A percentile compares a stretch with the other conserved stretches of the same genome.
Conservation (phyloP, 1,284 basidiomycete genomes). For the Puccinia novopanici region DNA sequence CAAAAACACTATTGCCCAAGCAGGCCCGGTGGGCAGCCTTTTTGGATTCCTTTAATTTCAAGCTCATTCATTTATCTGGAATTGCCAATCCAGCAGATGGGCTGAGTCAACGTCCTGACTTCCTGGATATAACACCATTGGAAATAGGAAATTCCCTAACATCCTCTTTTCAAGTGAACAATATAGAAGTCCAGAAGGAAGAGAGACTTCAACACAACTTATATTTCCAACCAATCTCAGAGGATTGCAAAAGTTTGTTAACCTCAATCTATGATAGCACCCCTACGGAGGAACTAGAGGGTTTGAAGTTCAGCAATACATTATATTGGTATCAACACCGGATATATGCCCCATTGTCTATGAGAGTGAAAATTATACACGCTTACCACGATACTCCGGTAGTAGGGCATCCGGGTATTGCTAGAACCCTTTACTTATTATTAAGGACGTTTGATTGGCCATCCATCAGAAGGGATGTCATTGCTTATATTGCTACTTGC, state of each 20-base stretch:
- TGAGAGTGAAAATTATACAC: not conserved
- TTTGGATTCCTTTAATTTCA: constrained; percentile 21
- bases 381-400: not conserved
- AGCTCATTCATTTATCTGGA: constrained; percentile 19
- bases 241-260: not conserved
- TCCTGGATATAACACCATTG: not conserved
- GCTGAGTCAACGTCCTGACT: not conserved
- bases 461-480: not conserved
- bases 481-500: not conserved
- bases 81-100: constrained; percentile 7
- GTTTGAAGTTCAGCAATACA: not conserved
- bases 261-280: not conserved
- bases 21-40: constrained; percentile 25
- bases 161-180: not conserved
- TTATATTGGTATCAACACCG: not conserved
- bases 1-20: not conserved
- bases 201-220: not conserved
- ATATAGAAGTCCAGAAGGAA: no score
- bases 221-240: not conserved
- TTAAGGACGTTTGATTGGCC: constrained; percentile 5
- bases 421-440: not conserved
- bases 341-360: not conserved
- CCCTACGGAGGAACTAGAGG: no score
- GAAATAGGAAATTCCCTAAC: not conserved
- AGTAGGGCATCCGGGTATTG: constrained; percentile 1